Percentiles rank a stretch among this genome's conserved stretches.
Conservation (phyloP, 2,329 filamentous ascomycete genomes). For the Aotearoamyces nothofagi region DNA sequence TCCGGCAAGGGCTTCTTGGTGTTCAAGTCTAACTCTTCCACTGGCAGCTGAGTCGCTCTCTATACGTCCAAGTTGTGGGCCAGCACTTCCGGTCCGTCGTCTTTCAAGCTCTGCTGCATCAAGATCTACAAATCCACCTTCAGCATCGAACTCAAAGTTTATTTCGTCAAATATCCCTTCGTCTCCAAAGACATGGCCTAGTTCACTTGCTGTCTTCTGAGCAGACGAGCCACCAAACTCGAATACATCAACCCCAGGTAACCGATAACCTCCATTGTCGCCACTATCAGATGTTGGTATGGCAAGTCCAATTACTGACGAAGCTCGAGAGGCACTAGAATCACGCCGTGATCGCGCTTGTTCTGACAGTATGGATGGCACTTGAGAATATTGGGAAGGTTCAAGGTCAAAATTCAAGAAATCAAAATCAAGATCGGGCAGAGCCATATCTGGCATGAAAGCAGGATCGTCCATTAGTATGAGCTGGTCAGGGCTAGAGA, state of each 20-base stretch:
- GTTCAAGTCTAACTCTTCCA: slow-evolving; percentile 24
- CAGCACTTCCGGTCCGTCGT: slow-evolving; percentile 4
- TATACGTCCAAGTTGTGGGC: slow-evolving; percentile 4
- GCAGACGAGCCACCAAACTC: slow-evolving; percentile 16
- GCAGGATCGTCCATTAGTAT: slow-evolving; percentile 68
- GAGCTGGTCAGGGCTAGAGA: slow-evolving; percentile 54
- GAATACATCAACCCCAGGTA: slow-evolving; percentile 14
- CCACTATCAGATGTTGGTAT: slow-evolving; percentile 30
- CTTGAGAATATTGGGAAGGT: slow-evolving; percentile 1
- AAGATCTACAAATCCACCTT: slow-evolving; percentile 41
- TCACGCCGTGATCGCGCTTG: slow-evolving; percentile 17
- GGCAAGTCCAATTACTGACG: slow-evolving; percentile 26
- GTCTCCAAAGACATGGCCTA: slow-evolving; percentile 17
- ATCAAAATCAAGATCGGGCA: slow-evolving; percentile 43
- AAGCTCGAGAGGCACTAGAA: slow-evolving; percentile 10
- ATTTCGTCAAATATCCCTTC: slow-evolving; percentile 32
- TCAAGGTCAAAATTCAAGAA: slow-evolving; percentile 25
- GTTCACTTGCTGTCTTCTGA: slow-evolving; percentile 13
- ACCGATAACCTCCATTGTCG: slow-evolving; percentile 17
- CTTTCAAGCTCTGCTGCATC: slow-evolving; percentile 10
- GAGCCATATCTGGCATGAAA: slow-evolving; percentile 52
- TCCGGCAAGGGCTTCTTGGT: slow-evolving; percentile 22
- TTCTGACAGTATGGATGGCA: slow-evolving; percentile 13
- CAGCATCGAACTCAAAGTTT: slow-evolving; percentile 44
- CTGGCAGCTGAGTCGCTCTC: slow-evolving; percentile 22